phyloP scores from a whole-genome alignment of 208 protist genomes.

The Trypanosomatidae sp. region DNA sequence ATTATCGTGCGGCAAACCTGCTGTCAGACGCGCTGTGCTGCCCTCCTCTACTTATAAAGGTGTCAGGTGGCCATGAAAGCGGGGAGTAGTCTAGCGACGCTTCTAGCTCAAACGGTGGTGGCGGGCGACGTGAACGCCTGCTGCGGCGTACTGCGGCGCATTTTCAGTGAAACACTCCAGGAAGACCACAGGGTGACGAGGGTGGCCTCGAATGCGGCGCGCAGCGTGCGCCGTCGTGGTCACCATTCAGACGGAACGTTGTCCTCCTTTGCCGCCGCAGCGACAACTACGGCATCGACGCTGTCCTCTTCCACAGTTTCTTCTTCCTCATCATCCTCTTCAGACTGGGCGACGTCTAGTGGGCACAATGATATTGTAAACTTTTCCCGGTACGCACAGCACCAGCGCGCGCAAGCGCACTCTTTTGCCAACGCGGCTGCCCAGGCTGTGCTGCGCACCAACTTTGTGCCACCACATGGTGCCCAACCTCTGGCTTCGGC shows the following conservation, averaged over 20 bases:
- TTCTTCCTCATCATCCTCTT: conserved; percentile 10
- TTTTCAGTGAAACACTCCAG: conserved; percentile 56
- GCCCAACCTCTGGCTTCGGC: background rate
- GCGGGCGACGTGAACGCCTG: conserved; percentile 81
- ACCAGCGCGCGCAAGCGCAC: conserved; percentile 24
- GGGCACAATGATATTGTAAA: conserved; percentile 22
- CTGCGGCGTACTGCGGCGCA: conserved; percentile 72
- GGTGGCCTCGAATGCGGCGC: background rate
- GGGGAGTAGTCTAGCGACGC: conserved; percentile 36
- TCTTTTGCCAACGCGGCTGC: conserved; percentile 28
- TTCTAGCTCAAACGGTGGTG: conserved; percentile 51
- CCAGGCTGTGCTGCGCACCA: conserved; percentile 22
- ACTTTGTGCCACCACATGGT: background rate
- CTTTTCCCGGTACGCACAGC: conserved; percentile 26
- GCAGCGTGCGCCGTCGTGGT: background rate
- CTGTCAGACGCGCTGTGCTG: background rate
- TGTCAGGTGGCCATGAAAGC: conserved; percentile 26
- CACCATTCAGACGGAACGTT: background rate
- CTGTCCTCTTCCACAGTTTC: conserved; percentile 4
- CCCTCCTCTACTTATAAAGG: background rate
- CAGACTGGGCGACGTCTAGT: background rate
- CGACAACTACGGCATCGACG: background rate
- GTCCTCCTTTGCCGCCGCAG: background rate
- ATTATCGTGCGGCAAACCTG: background rate
- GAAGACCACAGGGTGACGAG: conserved; percentile 6